These are phyloP conservation scores for Xylaria curta DNA, from an alignment of 495 filamentous ascomycete species.

Conservation along the genomic window DNA sequence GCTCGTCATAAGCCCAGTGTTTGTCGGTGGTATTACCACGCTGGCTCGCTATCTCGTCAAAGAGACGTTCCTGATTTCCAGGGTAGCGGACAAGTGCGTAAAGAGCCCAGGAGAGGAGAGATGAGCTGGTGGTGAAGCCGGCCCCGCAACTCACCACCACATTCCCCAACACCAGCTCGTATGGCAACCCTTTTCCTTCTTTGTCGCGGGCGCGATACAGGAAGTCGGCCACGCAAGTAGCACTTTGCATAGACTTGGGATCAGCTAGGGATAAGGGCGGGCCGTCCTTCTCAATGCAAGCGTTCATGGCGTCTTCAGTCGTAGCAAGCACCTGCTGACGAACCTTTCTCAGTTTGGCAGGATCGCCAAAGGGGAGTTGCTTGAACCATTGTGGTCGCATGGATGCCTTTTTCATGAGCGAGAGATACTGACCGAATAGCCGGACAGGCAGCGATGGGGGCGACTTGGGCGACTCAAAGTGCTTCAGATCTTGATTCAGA, in stretches of 20 bases:
- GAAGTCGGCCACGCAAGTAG: conserved; percentile 6
- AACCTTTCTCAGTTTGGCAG: conserved; percentile 41
- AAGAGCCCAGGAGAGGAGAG: conserved; percentile 55
- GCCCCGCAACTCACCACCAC: conserved; percentile 44
- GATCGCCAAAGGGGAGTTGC: conserved; percentile 50
- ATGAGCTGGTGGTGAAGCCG: conserved; percentile 56
- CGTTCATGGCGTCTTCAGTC: not conserved
- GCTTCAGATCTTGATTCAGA: conserved; percentile 51
- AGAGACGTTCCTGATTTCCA: conserved; percentile 52
- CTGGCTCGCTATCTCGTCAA: conserved; percentile 54
- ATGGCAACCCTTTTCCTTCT: conserved; percentile 5
- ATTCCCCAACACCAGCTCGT: not conserved
- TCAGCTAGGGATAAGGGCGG: not conserved
- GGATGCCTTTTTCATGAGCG: conserved; percentile 53
- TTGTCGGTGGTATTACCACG: conserved; percentile 16
- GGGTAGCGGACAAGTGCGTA: conserved; percentile 50
- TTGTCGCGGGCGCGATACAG: conserved; percentile 11
- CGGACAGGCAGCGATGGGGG: conserved; percentile 41
- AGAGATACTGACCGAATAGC: conserved; percentile 45
- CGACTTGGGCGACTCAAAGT: conserved; percentile 43
- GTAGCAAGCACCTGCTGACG: not conserved
- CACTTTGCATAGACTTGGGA: not conserved
- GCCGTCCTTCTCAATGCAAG: not conserved
- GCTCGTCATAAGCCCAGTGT: conserved; percentile 41
- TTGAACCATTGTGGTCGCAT: conserved; percentile 51